Conservation (phyloP, 2,329 filamentous ascomycete genomes). For the Microsporum audouinii region DNA sequence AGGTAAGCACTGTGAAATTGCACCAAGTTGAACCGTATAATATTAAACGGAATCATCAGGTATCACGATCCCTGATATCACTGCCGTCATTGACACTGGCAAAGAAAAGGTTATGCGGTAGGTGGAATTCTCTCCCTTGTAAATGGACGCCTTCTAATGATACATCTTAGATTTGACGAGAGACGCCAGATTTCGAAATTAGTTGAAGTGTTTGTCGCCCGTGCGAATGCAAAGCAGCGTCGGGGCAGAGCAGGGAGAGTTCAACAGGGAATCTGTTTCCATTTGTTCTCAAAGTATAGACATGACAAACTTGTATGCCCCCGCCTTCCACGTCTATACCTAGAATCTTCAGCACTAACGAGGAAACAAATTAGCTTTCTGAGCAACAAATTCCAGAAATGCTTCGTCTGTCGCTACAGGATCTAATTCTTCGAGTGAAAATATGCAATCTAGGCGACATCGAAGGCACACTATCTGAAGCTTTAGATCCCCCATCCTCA, state of each 20-base stretch:
- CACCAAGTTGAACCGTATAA: neutral
- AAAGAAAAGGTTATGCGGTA: constrained; percentile 87
- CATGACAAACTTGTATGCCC: constrained; percentile 55
- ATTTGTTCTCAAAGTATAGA: constrained; percentile 81
- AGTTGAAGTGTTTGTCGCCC: constrained; percentile 88
- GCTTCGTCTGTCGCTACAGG: constrained; percentile 83
- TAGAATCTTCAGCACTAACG: neutral
- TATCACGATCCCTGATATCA: constrained; percentile 96
- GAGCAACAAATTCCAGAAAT: constrained; percentile 96
- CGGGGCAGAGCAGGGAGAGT: constrained; percentile 90
- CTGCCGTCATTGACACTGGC: constrained; percentile 89
- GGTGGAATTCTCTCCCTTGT: neutral
- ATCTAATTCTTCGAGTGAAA: constrained; percentile 90
- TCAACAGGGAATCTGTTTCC: constrained; percentile 88
- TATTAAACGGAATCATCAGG: constrained; percentile 13
- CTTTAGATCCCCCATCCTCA: constrained; percentile 76
- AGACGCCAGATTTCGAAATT: constrained; percentile 78
- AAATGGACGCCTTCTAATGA: neutral
- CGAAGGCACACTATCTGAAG: constrained; percentile 75
- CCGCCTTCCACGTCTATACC: neutral
- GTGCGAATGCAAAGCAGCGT: constrained; percentile 89
- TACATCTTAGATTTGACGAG: constrained; percentile 62
- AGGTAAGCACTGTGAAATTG: constrained; percentile 35
- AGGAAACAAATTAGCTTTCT: constrained; percentile 46
- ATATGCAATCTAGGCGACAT: constrained; percentile 93